Evolutionary conservation across 1,139 yeast species (phyloP), one percentile per base, ranked within the genome.

Genomic region (Waltiozyma sp.): DNA sequence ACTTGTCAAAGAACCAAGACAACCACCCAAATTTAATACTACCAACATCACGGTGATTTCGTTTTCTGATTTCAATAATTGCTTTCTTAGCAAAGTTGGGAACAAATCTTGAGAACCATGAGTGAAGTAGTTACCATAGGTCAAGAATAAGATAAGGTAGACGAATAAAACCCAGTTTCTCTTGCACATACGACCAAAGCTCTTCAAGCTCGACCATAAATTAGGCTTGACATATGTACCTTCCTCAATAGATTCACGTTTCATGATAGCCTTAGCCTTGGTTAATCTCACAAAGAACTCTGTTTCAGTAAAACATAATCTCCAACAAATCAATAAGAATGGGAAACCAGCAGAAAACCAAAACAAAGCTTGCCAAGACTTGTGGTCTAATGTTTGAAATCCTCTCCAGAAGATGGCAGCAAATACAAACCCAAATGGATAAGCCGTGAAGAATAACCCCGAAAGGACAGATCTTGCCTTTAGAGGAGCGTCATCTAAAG

Each of bases 61-160:
- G 54, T 75, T 62, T 5, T 63, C 51, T 19, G 63, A 57, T 23
- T 63, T 59, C 21, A 56, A 58, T 38, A 65, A 57, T 55, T 73
- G 78, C 11, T 59, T 64, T 19, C 64, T 60, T 28, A 74, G 58
- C 56, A 72, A 57, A 0, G 77, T 70, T 36, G 76, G 75, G 55
- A 67, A 72, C 50, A 74, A 62, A 58, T 74, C 80, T 53, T 73
- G 78, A 15, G 77, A 67, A 1, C 77, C 77, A 48, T 74, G 80
- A 9, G 77, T 68, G 58, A 70, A 65, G 54, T 72, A 74, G 56
- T 74, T 73, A 56, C 69, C 63, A 13, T 72, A 75, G 9, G 76
- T 61, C 68, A 72, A 67, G 47, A 73, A 55, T 37, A 73, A 53
- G n/a, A 73, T 63, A 50, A 72, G 59, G 52, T 72, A 73, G 39